Conservation (phyloP, 208 protist genomes). For the Acanthamoeba lenticulata region DNA sequence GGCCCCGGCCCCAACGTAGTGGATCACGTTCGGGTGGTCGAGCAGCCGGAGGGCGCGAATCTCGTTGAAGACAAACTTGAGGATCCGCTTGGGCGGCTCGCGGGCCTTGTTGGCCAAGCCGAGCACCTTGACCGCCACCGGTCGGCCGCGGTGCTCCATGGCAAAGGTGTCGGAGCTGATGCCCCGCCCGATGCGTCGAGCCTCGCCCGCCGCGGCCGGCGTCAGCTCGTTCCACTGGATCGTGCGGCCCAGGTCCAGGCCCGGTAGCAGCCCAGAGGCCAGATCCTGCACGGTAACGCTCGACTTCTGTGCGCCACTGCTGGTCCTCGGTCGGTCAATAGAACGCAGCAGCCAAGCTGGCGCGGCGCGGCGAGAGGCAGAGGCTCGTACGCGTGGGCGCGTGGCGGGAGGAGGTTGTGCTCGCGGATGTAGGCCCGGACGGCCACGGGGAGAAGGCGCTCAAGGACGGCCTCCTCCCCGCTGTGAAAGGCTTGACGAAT, state of each 20-base stretch:
- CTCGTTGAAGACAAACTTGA: slow-evolving; percentile 60
- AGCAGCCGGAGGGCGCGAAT: background rate
- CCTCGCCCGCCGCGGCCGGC: background rate
- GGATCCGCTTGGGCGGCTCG: background rate
- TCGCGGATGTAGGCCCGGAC: slow-evolving; percentile 6
- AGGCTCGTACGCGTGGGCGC: too few relatives aligned
- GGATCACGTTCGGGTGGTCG: slow-evolving; percentile 3
- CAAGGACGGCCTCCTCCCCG: background rate
- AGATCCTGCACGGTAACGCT: background rate
- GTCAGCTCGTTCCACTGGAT: background rate
- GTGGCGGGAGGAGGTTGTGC: background rate
- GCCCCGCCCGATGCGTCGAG: background rate
- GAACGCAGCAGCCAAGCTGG: too few relatives aligned
- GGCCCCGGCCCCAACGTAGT: slow-evolving; percentile 23
- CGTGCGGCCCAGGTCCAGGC: background rate
- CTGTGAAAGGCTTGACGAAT: background rate
- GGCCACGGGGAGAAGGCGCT: background rate
- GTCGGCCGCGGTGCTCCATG: background rate
- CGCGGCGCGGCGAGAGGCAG: too few relatives aligned
- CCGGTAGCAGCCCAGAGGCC: background rate
- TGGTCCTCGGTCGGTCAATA: too few relatives aligned
- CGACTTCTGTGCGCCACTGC: too few relatives aligned
- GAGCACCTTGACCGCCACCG: slow-evolving; percentile 60
- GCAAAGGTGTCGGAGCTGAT: slow-evolving; percentile 25
- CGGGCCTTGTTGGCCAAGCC: background rate